Base-by-base conservation (phyloP, 352 stramenopile genomes). In the Saprolegnia parasitica region DNA sequence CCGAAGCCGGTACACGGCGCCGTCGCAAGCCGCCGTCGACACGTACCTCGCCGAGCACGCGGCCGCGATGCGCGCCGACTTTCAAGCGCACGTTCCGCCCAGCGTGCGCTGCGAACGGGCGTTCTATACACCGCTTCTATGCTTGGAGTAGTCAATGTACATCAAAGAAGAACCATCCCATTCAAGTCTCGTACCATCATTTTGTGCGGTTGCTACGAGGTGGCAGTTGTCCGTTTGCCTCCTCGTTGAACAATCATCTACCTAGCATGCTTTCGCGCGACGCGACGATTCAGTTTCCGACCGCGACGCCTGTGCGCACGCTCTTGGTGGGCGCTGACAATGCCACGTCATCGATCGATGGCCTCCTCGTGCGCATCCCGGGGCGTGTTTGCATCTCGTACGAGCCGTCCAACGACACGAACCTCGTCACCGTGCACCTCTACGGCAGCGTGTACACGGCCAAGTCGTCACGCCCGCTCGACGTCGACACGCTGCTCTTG, bases 351-450 rank as follows among this genome's bases (percentile, higher is more conserved):
- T 46, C 39, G 5, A 35, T 66, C 1, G 15, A 8, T 10, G 58
- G 32, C 16, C 40, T 67, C 37, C 58, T 67, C 23, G 40, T 56
- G 16, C 58, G 54, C 42, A 15, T 67, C 5, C 58, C 58, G 5
- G 58, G 58, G 5, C 40, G 58, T 11, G 58, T 56, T 11, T 56
- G 52, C 54, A 42, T 67, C 18, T 49, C 42, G 1, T 49, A n/a
- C 8, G 42, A 49, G 42, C 42, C 42, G 8, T 15, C 42, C 3
- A 49, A 49, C 42, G 42, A 49, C 13, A 49, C 42, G 1, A 35
- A 35, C 29, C 42, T 49, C 8, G 42, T n/a, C 3, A 49, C 42
- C 1, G 42, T 49, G 42, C 42, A n/a, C 42, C 11, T n/a, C 42
- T 49, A 49, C 42, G 42, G 42, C 42, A 49, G 42, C 42, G 42